Conservation (phyloP, 2,329 filamentous ascomycete genomes). For the Trichoderma cornu-damae region DNA sequence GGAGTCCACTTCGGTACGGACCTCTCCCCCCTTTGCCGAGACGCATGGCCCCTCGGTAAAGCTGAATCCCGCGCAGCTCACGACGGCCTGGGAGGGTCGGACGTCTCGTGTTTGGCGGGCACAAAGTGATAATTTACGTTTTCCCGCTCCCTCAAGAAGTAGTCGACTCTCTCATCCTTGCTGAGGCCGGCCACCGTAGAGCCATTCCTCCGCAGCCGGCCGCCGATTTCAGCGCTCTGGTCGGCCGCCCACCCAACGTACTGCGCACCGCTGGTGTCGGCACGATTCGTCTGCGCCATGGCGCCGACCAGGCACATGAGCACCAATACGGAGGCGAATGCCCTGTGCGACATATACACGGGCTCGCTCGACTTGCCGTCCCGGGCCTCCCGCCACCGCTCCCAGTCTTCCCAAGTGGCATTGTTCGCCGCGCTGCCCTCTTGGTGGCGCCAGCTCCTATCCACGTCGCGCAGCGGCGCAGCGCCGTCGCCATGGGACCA, state of each 20-base stretch:
- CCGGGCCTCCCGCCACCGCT: slow-evolving; percentile 63
- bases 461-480: slow-evolving; percentile 44
- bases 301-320: slow-evolving; percentile 64
- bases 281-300: slow-evolving; percentile 66
- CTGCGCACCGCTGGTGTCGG: slow-evolving; percentile 55
- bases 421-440: slow-evolving; percentile 56
- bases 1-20: background rate
- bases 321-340: slow-evolving; percentile 67
- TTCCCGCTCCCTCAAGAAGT: slow-evolving; percentile 71
- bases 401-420: slow-evolving; percentile 98
- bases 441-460: slow-evolving; percentile 46
- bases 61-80: background rate
- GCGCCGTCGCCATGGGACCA: slow-evolving; percentile 60
- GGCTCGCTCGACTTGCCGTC: slow-evolving; percentile 48
- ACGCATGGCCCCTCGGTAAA: background rate
- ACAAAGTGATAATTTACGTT: slow-evolving; percentile 33
- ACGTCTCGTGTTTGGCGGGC: slow-evolving; percentile 27
- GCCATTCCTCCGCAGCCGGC: slow-evolving; percentile 51
- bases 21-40: background rate
- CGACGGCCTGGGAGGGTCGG: slow-evolving; percentile 15
- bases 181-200: slow-evolving; percentile 47
- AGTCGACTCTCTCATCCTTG: slow-evolving; percentile 65
- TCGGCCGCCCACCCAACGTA: slow-evolving; percentile 63
- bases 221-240: slow-evolving; percentile 60
- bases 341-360: slow-evolving; percentile 69